Base-by-base conservation (phyloP, 345 rosid species). In the Boechera retrofracta region DNA sequence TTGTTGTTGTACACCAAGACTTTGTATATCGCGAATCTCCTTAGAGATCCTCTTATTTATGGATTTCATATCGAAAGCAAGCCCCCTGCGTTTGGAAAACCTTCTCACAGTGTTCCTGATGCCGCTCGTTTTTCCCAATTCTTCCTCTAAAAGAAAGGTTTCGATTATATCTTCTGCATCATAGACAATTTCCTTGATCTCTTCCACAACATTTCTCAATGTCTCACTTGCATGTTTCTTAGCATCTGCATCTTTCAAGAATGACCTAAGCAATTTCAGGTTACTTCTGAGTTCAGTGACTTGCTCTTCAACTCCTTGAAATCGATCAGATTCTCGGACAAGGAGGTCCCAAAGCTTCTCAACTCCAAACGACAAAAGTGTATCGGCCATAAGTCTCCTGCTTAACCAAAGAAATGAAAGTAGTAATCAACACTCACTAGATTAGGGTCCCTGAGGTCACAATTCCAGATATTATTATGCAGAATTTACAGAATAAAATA, bases 41-140 rank as follows among this genome's bases (percentile, higher is more conserved):
- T 68, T 53, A 24, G 73, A 51, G 28, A 87, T 78, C 15, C 67
- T 76, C 9, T 69, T 36, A 51, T 54, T 74, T 4, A 87, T 51
- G 3, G 6, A 35, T 53, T 16, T 0, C 1, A 73, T 54, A 3
- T 64, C 32, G 4, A 16, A 42, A n/a, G 35, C 26, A 2, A 54
- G 0, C 2, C 21, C 8, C 45, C 35, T 73, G 5, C 58, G 48
- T 0, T 71, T 13, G 7, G 5, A 2, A 8, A 59, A 29, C 4
- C 3, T 29, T 29, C 4, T 2, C 31, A 31, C 13, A 9, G 33
- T 13, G 3, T 52, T 74, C 53, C 8, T 51, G 49, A 61, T 15
- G 1, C 68, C 39, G 35, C 29, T 41, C 9, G n/a, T 4, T 69
- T 49, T 56, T 11, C 42, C 3, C 2, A 45, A n/a, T 45, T 51